Conservation (phyloP, 176 grass and related monocot species). For the Canna indica region DNA sequence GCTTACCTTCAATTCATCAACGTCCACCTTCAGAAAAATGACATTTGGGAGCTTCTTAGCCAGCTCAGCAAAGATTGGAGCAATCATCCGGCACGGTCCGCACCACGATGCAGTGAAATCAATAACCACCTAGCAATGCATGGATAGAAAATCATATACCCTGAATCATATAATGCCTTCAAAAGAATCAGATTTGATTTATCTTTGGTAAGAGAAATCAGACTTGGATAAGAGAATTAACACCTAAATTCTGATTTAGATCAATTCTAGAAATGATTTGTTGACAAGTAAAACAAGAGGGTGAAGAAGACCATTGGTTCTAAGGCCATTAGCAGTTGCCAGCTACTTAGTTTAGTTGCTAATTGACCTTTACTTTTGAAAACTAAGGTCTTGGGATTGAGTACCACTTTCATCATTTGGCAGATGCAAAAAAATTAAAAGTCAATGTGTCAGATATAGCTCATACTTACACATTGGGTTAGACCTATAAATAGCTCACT, state of each 20-base stretch:
- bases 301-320: too few relatives aligned
- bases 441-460: too few relatives aligned
- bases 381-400: too few relatives aligned
- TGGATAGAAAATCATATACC: neutral
- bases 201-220: too few relatives aligned
- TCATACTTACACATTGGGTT: too few relatives aligned
- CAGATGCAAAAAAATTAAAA: too few relatives aligned
- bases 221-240: too few relatives aligned
- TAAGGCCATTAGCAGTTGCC: too few relatives aligned
- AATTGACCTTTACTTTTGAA: too few relatives aligned
- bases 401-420: too few relatives aligned
- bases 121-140: neutral
- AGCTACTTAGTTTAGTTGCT: too few relatives aligned
- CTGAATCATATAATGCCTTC: neutral
- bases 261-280: neutral
- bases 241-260: neutral
- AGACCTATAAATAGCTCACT: too few relatives aligned
- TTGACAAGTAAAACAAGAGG: neutral
- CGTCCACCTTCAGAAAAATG: constrained; percentile 7
- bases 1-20: constrained; percentile 6
- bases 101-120: constrained; percentile 11
- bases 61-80: constrained; percentile 1
- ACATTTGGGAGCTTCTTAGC: neutral
- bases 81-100: neutral
- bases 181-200: neutral